phyloP scores from a whole-genome alignment of 2,329 filamentous ascomycete species.

The Fusarium cyanostomum region DNA sequence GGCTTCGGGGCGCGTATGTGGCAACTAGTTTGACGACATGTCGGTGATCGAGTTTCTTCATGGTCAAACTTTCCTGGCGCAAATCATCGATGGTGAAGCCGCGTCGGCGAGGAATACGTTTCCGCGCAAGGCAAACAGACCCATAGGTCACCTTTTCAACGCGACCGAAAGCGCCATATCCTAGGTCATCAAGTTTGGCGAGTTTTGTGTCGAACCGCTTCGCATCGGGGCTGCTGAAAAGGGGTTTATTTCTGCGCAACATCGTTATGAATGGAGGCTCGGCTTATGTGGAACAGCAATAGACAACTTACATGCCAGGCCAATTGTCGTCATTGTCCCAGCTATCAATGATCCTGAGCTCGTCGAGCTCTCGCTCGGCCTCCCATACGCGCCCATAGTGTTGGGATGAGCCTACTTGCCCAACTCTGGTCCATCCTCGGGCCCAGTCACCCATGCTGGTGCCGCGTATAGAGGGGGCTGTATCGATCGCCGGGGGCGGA shows the following conservation, averaged over 20 bases:
- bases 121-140: conserved; percentile 56
- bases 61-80: conserved; percentile 57
- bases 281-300: neutral
- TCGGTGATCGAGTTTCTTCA: conserved; percentile 58
- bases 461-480: neutral
- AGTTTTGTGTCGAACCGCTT: conserved; percentile 49
- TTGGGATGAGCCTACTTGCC: conserved; percentile 38
- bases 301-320: conserved; percentile 46
- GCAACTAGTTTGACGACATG: conserved; percentile 60
- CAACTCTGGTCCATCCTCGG: conserved; percentile 48
- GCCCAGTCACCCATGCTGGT: conserved; percentile 44
- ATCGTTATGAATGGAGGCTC: neutral
- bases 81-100: conserved; percentile 53
- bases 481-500: neutral
- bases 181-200: conserved; percentile 49
- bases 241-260: conserved; percentile 43
- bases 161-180: conserved; percentile 54
- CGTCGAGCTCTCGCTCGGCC: conserved; percentile 44
- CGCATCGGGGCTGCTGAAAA: conserved; percentile 45
- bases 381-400: conserved; percentile 39
- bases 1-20: conserved; percentile 54
- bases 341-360: conserved; percentile 44
- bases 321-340: conserved; percentile 48
- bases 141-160: conserved; percentile 56
- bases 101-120: conserved; percentile 52